Evolutionary conservation across 768 basidiomycete genomes (phyloP).

Genomic region (Kwoniella sp.): DNA sequence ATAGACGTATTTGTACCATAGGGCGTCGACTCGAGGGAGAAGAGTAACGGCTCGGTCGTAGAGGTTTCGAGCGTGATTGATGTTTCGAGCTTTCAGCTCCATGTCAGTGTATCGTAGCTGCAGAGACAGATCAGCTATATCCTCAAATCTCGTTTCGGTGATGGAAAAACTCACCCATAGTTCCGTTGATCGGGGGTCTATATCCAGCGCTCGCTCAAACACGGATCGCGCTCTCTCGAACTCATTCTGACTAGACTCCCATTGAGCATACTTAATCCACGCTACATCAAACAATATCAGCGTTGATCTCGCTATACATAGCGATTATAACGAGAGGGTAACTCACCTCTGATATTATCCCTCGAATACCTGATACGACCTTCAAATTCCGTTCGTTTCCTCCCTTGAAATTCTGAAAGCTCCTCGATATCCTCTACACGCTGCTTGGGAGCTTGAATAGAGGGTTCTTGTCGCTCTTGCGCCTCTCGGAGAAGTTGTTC

Average conservation of each 20-base stretch:
- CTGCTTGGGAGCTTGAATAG: constrained; percentile 88
- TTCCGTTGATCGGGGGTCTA: constrained; percentile 84
- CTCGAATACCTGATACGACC: constrained; percentile 64
- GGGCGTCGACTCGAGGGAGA: constrained; percentile 82
- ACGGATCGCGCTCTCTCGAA: constrained; percentile 91
- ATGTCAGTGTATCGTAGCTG: constrained; percentile 76
- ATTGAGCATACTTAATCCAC: constrained; percentile 62
- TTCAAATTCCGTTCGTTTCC: constrained; percentile 86
- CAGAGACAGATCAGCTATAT: background rate
- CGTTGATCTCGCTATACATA: background rate
- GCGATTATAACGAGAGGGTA: background rate
- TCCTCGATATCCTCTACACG: constrained; percentile 94
- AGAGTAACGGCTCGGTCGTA: constrained; percentile 97
- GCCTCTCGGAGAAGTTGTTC: constrained; percentile 98
- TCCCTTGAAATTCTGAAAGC: constrained; percentile 73
- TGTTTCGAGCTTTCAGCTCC: constrained; percentile 97
- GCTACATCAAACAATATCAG: constrained; percentile 38
- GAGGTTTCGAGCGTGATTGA: constrained; percentile 93
- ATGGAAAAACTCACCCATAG: constrained; percentile 94
- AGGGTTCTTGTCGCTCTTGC: constrained; percentile 93
- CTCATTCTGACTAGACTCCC: constrained; percentile 93
- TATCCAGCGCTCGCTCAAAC: constrained; percentile 94
- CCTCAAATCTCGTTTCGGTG: too few relatives aligned
- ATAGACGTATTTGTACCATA: constrained; percentile 99
- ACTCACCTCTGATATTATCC: constrained; percentile 48